phyloP scores from a whole-genome alignment of 257 asterid species.

The Lantana camara region DNA sequence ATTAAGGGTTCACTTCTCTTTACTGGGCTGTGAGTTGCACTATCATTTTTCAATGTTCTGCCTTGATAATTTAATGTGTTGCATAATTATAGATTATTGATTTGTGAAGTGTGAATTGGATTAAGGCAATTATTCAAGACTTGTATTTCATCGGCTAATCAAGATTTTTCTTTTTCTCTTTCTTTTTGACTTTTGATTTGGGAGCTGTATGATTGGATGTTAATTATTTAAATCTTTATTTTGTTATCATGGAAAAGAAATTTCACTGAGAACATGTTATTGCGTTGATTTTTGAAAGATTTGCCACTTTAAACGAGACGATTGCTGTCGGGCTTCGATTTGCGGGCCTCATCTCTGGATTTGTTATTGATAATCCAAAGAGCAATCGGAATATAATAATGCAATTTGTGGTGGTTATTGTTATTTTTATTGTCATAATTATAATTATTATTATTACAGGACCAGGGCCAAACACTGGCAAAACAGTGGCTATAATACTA shows the following conservation, averaged over 20 bases:
- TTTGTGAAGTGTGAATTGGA: neutral
- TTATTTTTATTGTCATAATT: too few species aligned
- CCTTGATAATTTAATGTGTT: neutral
- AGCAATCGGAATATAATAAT: slow-evolving; percentile 19
- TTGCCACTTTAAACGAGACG: slow-evolving; percentile 39
- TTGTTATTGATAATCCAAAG: slow-evolving; percentile 23
- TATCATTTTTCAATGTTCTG: too few species aligned
- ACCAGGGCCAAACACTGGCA: slow-evolving; percentile 67
- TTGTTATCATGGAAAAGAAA: neutral
- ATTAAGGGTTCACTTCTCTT: too few species aligned
- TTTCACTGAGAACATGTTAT: slow-evolving; percentile 6
- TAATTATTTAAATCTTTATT: slow-evolving; percentile 18
- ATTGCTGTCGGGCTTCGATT: slow-evolving; percentile 49
- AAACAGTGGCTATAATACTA: slow-evolving; percentile 81
- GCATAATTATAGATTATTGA: neutral
- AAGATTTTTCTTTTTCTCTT: too few species aligned
- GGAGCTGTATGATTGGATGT: slow-evolving; percentile 30
- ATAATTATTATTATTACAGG: slow-evolving; percentile 43
- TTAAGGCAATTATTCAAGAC: neutral
- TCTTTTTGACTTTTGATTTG: slow-evolving; percentile 25
- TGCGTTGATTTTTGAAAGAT: slow-evolving; percentile 18
- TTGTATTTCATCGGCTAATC: too few species aligned
- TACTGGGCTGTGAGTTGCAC: too few species aligned
- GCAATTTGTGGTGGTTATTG: slow-evolving; percentile 33
- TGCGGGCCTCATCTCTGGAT: slow-evolving; percentile 43